Base-by-base conservation (phyloP, 495 filamentous ascomycete genomes). In the Neurospora sp. region DNA sequence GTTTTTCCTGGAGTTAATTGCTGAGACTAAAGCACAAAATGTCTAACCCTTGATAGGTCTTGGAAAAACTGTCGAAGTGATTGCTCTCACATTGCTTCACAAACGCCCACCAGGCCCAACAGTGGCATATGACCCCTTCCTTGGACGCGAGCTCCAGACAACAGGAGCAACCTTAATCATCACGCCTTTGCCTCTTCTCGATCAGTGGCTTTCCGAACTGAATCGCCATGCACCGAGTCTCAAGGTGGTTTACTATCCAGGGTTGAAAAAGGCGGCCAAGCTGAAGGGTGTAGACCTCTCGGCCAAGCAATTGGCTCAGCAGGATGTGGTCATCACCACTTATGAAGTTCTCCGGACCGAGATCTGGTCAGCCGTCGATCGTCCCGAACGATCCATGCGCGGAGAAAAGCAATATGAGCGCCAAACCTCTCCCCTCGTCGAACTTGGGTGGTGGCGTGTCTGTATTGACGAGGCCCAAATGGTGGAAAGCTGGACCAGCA, bases 381-480 rank as follows among this genome's bases (percentile, higher is more conserved):
- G 85, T 14, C 92, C 93, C 1, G 82, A 86, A 31, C 89, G 94
- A 31, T 86, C 85, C 11, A 84, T 94, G 74, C 89, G 96, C 23
- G 84, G 91, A 38, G 80, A 85, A 72, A 90, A 90, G 75, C 88
- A 88, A 72, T 92, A 94, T 74, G 86, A 91, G 70, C 86, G 89
- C 31, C 86, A 86, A 35, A 89, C 87, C 37, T 94, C 93, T 5
- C 95, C 96, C 0, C 81, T 99, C 9, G 88, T 93, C 39, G 85
- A 91, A 42, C 86, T 97, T 5, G 89, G 85, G 11, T 99, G 96
- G 95, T 97, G 94, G 93, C 88, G 96, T 39, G 90, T 97, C 3
- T 95, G 93, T 74, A 87, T 98, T 4, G 96, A 99, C 78, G 96
- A 98, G 81, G 96, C 94, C 3, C 96, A 99, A 79, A 97, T 97